Evolutionary conservation across 23 red algal genomes (phyloP).

Genomic region (Gracilaria vermiculophylla): DNA sequence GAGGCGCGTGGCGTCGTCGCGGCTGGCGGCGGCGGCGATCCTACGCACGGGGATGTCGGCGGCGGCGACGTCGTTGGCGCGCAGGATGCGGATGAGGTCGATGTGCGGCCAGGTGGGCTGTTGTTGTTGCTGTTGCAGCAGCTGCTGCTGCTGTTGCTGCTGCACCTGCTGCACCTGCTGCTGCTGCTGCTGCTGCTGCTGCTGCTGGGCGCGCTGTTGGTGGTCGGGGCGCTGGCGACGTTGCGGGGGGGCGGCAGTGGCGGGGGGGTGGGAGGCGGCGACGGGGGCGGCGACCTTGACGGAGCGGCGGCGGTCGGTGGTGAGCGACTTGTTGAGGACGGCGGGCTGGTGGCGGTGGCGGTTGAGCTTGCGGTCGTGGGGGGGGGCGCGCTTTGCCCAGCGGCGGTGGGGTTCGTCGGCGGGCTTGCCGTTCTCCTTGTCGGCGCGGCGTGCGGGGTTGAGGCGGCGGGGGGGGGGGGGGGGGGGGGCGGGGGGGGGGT

Average conservation of each 20-base stretch:
- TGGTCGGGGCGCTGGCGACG: too few species aligned
- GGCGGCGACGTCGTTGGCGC: slow-evolving; percentile 3
- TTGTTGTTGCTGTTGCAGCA: background rate
- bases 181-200: background rate
- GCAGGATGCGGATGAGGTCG: slow-evolving; percentile 20
- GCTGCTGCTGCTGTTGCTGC: background rate
- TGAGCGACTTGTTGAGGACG: slow-evolving; percentile 39
- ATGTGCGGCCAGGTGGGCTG: slow-evolving; percentile 41
- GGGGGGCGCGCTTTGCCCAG: slow-evolving; percentile 14
- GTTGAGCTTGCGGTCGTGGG: background rate
- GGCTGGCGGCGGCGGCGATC: slow-evolving; percentile 40
- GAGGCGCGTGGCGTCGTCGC: slow-evolving; percentile 43
- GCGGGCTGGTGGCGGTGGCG: slow-evolving; percentile 20
- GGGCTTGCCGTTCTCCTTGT: slow-evolving; percentile 11
- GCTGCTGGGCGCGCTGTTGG: too few species aligned
- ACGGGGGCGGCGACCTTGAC: slow-evolving; percentile 51
- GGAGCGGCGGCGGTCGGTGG: slow-evolving; percentile 32
- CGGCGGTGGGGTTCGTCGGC: background rate
- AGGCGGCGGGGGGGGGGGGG: background rate
- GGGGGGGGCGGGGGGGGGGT: background rate
- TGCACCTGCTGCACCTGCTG: background rate
- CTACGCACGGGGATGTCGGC: slow-evolving; percentile 43
- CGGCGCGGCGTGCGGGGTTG: background rate
- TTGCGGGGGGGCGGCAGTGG: background rate
- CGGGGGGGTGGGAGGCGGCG: background rate